Conservation (phyloP, 805 yeast species). For the Candida suzukii region DNA sequence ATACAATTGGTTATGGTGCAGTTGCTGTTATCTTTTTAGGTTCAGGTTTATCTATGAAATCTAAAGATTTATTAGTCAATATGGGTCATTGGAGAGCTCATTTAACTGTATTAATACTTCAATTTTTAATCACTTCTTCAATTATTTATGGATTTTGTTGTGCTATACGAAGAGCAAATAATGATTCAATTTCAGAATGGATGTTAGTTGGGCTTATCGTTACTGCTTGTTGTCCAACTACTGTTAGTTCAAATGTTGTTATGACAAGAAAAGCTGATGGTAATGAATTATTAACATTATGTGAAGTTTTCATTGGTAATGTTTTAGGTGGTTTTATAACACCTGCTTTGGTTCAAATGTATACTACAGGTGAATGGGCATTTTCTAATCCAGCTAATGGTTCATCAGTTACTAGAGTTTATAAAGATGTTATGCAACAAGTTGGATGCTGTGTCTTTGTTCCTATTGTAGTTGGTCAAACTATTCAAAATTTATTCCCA, state of each 20-base stretch:
- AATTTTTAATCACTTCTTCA: conserved; percentile 50
- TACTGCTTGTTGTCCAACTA: conserved; percentile 85
- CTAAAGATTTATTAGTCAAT: conserved; percentile 54
- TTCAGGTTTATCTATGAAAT: conserved; percentile 73
- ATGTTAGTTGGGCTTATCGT: conserved; percentile 74
- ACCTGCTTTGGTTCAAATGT: conserved; percentile 79
- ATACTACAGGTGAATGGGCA: conserved; percentile 47
- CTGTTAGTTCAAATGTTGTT: conserved; percentile 86
- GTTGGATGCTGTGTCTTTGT: conserved; percentile 74
- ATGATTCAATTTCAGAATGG: conserved; percentile 63
- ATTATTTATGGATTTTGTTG: conserved; percentile 62
- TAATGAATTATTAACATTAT: conserved; percentile 62
- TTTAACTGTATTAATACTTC: conserved; percentile 53
- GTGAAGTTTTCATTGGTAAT: conserved; percentile 84
- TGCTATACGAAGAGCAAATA: conserved; percentile 55
- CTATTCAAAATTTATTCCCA: conserved; percentile 64
- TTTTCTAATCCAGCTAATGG: conserved; percentile 77
- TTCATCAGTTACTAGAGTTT: conserved; percentile 46
- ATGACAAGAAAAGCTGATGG: conserved; percentile 88
- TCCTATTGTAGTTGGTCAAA: conserved; percentile 86
- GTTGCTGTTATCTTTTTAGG: conserved; percentile 80
- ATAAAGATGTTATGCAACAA: conserved; percentile 78
- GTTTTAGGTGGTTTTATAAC: conserved; percentile 80
- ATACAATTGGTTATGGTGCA: conserved; percentile 77
- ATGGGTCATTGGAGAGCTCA: conserved; percentile 80